A percentile compares a stretch with the other conserved stretches of the same genome.
These are phyloP conservation scores for Colletotrichum lini DNA, from an alignment of 2,329 filamentous ascomycete genomes.

Conservation along the genomic window DNA sequence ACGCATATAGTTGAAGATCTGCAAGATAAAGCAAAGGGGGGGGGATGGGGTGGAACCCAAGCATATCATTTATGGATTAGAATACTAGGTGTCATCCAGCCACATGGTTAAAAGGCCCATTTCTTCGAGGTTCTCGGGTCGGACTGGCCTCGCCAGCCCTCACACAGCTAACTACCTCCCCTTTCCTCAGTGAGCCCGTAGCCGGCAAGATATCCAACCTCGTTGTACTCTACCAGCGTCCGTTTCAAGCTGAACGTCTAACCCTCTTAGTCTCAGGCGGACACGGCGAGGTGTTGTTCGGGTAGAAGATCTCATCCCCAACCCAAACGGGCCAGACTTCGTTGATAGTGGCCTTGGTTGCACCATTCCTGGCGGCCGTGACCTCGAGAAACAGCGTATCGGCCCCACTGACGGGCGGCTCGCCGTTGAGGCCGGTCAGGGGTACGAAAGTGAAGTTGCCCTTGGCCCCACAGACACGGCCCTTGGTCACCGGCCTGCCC, in stretches of 20 bases:
- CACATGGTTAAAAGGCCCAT: neutral
- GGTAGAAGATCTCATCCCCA: slow-evolving; percentile 11
- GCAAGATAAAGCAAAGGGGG: neutral
- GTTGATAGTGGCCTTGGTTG: slow-evolving; percentile 10
- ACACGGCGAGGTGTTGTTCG: slow-evolving; percentile 27
- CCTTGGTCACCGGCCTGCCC: neutral
- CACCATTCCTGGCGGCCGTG: neutral
- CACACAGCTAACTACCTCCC: no score
- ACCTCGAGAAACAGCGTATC: neutral
- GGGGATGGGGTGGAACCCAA: neutral
- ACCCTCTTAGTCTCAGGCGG: neutral
- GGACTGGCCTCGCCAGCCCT: neutral
- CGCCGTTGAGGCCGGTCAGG: neutral
- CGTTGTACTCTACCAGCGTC: no score
- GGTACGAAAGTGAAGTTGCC: slow-evolving; percentile 20
- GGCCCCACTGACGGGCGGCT: neutral
- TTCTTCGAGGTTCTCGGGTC: no score
- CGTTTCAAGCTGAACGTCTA: neutral
- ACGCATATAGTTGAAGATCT: no score
- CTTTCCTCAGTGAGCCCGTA: no score
- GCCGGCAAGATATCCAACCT: neutral
- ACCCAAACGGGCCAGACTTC: slow-evolving; percentile 14
- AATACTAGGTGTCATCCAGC: neutral
- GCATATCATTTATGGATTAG: neutral
- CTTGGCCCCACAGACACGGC: slow-evolving; percentile 12